phyloP scores from a whole-genome alignment of 345 rosid genomes.

The Rhizophora mangle region DNA sequence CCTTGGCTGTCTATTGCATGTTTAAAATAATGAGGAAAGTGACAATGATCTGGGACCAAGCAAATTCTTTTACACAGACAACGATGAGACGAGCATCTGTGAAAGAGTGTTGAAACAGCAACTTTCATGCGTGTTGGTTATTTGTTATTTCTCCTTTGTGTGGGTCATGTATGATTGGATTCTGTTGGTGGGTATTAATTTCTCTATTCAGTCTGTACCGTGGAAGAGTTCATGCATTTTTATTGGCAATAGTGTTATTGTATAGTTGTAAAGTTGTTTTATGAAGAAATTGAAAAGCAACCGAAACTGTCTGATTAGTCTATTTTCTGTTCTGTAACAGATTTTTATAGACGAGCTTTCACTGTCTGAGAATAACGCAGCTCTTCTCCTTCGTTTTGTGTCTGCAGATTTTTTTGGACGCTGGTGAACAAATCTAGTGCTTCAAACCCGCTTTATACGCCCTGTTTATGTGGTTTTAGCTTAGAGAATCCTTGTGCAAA shows the following conservation, averaged over 20 bases:
- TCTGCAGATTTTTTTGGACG: slow-evolving; percentile 29
- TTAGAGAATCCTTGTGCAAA: slow-evolving; percentile 3
- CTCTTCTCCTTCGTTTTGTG: slow-evolving; percentile 4
- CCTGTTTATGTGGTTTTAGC: background rate
- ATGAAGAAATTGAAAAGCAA: background rate
- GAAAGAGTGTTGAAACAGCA: too few species aligned
- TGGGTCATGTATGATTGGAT: too few species aligned
- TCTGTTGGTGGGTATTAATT: too few species aligned
- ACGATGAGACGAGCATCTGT: too few species aligned
- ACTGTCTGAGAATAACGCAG: background rate
- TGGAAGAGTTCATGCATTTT: background rate
- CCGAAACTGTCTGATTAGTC: background rate
- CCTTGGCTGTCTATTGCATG: too few species aligned
- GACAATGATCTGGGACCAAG: too few species aligned
- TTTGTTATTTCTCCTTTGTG: too few species aligned
- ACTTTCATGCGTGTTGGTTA: too few species aligned
- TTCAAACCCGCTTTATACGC: background rate
- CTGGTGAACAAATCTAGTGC: background rate
- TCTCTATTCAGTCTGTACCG: too few species aligned
- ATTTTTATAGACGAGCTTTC: background rate
- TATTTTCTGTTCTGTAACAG: background rate
- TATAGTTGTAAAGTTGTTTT: background rate
- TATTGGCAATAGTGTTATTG: background rate
- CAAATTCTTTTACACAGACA: too few species aligned
- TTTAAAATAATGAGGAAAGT: too few species aligned